Percentiles rank a stretch among this genome's conserved stretches.
These are phyloP conservation scores for Clonostachys rhizophaga DNA, from an alignment of 2,329 filamentous ascomycete species.

Conservation along the genomic window DNA sequence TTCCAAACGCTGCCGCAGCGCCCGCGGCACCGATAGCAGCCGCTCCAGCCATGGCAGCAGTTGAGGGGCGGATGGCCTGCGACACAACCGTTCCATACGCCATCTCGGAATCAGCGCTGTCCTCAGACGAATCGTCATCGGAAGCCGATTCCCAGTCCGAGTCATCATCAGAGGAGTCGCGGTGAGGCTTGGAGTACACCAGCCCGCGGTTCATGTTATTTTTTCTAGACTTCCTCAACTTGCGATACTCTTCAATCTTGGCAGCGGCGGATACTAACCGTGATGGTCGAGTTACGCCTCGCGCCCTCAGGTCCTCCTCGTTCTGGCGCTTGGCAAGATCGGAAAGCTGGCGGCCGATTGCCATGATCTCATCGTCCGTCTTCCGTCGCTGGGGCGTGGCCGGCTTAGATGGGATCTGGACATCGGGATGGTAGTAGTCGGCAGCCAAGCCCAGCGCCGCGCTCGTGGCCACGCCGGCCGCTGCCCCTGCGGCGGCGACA, in stretches of 20 bases:
- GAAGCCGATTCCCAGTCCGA: constrained; percentile 55
- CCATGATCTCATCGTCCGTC: constrained; percentile 45
- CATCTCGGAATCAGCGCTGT: constrained; percentile 28
- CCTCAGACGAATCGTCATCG: constrained; percentile 35
- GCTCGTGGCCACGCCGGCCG: background rate
- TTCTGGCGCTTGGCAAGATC: constrained; percentile 47
- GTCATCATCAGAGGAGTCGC: constrained; percentile 35
- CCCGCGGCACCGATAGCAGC: constrained; percentile 32
- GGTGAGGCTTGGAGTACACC: constrained; percentile 32
- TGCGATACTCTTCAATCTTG: constrained; percentile 33
- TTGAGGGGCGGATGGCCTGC: constrained; percentile 11
- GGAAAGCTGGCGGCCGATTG: constrained; percentile 48
- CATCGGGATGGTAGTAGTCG: constrained; percentile 1
- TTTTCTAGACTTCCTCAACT: constrained; percentile 23
- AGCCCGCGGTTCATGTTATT: constrained; percentile 22
- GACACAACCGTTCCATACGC: constrained; percentile 24
- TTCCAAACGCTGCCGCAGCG: constrained; percentile 14
- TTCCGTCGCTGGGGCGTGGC: constrained; percentile 2
- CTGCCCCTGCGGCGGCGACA: constrained; percentile 1
- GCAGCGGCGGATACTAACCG: constrained; percentile 29
- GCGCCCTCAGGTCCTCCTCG: constrained; percentile 38
- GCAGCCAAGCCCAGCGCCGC: constrained; percentile 1
- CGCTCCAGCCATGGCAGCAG: constrained; percentile 18
- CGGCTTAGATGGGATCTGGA: constrained; percentile 1
- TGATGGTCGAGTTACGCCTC: constrained; percentile 19